A percentile compares a stretch with the other conserved stretches of the same genome.
phyloP scores from a whole-genome alignment of 805 yeast species.

The Teunomyces panamensis region DNA sequence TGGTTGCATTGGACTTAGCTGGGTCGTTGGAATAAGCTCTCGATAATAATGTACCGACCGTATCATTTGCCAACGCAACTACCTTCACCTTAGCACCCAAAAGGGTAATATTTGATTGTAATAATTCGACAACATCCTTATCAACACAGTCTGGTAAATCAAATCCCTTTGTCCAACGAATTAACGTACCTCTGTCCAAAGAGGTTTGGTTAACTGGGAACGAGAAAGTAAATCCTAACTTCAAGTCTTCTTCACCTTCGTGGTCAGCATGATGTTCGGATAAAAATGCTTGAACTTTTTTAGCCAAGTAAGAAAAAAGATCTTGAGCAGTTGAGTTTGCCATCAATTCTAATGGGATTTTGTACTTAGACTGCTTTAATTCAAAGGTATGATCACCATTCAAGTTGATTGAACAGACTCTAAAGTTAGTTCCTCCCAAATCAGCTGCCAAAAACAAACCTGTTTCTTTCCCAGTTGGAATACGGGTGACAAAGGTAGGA shows the following conservation, averaged over 20 bases:
- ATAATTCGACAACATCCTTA: slow-evolving; percentile 69
- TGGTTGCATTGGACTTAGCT: slow-evolving; percentile 62
- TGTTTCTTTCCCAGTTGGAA: slow-evolving; percentile 82
- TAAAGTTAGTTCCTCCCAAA: slow-evolving; percentile 92
- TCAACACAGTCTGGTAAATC: slow-evolving; percentile 83
- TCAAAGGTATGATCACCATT: slow-evolving; percentile 77
- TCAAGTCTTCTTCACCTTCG: slow-evolving; percentile 36
- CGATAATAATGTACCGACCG: slow-evolving; percentile 89
- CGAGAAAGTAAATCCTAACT: slow-evolving; percentile 89
- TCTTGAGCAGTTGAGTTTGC: slow-evolving; percentile 59
- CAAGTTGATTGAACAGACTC: slow-evolving; percentile 85
- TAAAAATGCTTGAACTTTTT: slow-evolving; percentile 64
- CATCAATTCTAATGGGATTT: slow-evolving; percentile 78
- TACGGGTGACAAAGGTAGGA: slow-evolving; percentile 81
- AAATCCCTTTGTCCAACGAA: slow-evolving; percentile 97
- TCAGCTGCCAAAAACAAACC: slow-evolving; percentile 90
- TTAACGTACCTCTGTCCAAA: slow-evolving; percentile 70
- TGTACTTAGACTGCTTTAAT: slow-evolving; percentile 70
- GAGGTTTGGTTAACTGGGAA: slow-evolving; percentile 90
- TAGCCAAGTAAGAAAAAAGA: slow-evolving; percentile 73
- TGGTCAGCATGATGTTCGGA: slow-evolving; percentile 58
- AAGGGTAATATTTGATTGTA: slow-evolving; percentile 66
- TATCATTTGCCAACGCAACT: slow-evolving; percentile 91
- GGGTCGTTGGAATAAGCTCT: slow-evolving; percentile 75
- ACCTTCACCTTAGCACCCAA: slow-evolving; percentile 63